A percentile compares a stretch with the other conserved stretches of the same genome.
Conservation (phyloP, 148 eudicot species). For the Rhododendron henanense region DNA sequence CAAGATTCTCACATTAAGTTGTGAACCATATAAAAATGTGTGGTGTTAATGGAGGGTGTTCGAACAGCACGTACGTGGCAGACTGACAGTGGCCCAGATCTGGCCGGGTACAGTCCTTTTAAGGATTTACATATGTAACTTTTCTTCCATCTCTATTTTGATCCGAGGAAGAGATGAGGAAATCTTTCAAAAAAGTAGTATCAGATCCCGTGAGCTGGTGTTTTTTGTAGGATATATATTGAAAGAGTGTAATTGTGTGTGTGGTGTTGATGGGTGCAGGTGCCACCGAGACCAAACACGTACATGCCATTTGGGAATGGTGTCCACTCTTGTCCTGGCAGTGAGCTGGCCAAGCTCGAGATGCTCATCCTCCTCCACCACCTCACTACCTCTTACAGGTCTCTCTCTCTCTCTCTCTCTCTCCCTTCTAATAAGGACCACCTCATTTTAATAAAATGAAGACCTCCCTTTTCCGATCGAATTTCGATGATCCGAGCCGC, state of each 20-base stretch:
- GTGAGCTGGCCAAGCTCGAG: slow-evolving; percentile 84
- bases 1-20: no score
- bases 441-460: no score
- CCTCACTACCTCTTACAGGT: slow-evolving; percentile 52
- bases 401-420: not conserved
- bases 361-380: slow-evolving; percentile 81
- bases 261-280: slow-evolving; percentile 34
- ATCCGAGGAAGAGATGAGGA: not conserved
- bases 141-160: not conserved
- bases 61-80: no score
- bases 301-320: slow-evolving; percentile 92
- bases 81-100: no score
- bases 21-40: not conserved
- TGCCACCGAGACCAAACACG: slow-evolving; percentile 61
- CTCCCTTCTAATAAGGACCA: no score
- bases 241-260: slow-evolving; percentile 10
- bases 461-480: no score
- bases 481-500: no score
- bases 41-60: no score
- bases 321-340: slow-evolving; percentile 86
- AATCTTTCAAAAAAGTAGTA: slow-evolving; percentile 11
- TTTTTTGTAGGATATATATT: slow-evolving; percentile 21
- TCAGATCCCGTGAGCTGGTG: slow-evolving; percentile 39
- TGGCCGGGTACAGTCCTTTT: slow-evolving; percentile 3
- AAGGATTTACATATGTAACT: not conserved